These are phyloP conservation scores for Saxophila tyrrhenica DNA, from an alignment of 495 filamentous ascomycete species.

Conservation along the genomic window DNA sequence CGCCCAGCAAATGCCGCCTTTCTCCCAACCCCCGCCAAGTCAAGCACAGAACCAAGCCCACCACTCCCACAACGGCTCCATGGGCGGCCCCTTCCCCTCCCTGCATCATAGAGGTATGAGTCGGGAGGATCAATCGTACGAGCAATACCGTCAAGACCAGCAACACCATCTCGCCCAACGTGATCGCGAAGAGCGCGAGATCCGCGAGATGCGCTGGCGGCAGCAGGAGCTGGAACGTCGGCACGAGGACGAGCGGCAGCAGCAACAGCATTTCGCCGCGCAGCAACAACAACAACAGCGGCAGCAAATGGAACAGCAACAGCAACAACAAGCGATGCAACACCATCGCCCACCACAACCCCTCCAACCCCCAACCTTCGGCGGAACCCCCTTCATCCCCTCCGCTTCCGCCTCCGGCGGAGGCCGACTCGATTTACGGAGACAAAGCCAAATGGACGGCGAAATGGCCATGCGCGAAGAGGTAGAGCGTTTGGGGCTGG, in stretches of 20 bases:
- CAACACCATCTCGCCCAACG: slow-evolving; percentile 2
- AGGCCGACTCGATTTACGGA: neutral
- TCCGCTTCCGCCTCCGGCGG: no score
- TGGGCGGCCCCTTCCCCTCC: slow-evolving; percentile 1
- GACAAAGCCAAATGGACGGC: slow-evolving; percentile 8
- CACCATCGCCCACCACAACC: slow-evolving; percentile 2
- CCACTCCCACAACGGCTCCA: slow-evolving; percentile 12
- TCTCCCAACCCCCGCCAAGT: slow-evolving; percentile 1
- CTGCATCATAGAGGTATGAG: neutral
- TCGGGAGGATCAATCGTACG: neutral
- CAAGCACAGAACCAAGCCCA: slow-evolving; percentile 13
- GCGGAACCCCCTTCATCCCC: neutral
- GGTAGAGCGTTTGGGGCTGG: neutral
- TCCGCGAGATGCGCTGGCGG: slow-evolving; percentile 1
- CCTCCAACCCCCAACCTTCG: slow-evolving; percentile 3
- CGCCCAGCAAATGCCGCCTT: slow-evolving; percentile 3
- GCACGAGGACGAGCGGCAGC: slow-evolving; percentile 6
- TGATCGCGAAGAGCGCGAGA: neutral
- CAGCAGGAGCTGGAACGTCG: slow-evolving; percentile 1
- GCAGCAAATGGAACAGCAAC: slow-evolving; percentile 16
- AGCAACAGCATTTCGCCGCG: slow-evolving; percentile 10
- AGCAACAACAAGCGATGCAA: slow-evolving; percentile 11
- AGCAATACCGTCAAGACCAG: neutral
- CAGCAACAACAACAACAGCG: slow-evolving; percentile 14
- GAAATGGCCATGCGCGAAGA: slow-evolving; percentile 9